phyloP scores from a whole-genome alignment of 768 basidiomycete species.

The Tylopilus balloui region DNA sequence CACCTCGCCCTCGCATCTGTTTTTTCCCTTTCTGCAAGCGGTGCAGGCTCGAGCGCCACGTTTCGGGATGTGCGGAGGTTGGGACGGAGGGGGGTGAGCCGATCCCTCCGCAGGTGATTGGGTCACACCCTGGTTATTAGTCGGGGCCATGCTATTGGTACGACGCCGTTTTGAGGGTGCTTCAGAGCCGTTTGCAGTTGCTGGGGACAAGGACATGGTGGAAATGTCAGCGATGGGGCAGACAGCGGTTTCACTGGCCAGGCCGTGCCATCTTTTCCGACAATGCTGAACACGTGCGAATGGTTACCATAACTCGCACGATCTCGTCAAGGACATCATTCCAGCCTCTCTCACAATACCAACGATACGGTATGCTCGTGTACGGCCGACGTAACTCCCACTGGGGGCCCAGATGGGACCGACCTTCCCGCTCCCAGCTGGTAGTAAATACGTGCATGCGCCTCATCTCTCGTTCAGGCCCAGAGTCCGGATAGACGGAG shows the following conservation, averaged over 20 bases:
- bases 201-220: slow-evolving; percentile 65
- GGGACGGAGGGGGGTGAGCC: slow-evolving; percentile 25
- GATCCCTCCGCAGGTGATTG: slow-evolving; percentile 36
- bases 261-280: slow-evolving; percentile 11
- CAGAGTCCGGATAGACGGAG: neutral
- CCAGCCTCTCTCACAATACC: too few species aligned
- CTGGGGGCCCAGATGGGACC: too few species aligned
- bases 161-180: slow-evolving; percentile 55
- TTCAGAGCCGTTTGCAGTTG: slow-evolving; percentile 56
- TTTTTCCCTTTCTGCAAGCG: slow-evolving; percentile 87
- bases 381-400: too few species aligned
- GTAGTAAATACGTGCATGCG: neutral
- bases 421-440: too few species aligned
- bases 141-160: slow-evolving; percentile 32
- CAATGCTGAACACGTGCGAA: neutral
- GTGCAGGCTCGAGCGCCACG: slow-evolving; percentile 87
- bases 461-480: too few species aligned
- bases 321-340: neutral
- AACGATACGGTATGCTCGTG: too few species aligned
- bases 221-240: slow-evolving; percentile 11
- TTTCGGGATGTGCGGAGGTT: slow-evolving; percentile 71
- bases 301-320: neutral
- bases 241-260: slow-evolving; percentile 11
- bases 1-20: slow-evolving; percentile 91
- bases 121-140: slow-evolving; percentile 25